Conservation (phyloP, 1,284 basidiomycete species). For the Puccinia triticina region DNA sequence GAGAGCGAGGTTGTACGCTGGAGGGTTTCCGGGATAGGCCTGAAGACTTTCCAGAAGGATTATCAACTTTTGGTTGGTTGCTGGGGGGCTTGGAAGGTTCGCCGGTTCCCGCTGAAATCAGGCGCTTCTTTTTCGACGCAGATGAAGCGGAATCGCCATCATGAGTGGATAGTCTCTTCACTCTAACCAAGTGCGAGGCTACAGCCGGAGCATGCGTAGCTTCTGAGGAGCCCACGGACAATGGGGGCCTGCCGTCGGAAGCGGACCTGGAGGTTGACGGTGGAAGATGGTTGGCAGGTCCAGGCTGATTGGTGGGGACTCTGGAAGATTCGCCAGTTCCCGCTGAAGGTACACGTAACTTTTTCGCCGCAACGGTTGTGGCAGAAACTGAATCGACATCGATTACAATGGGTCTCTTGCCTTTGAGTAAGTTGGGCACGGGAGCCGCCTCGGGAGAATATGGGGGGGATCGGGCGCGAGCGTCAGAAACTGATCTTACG, state of each 20-base stretch:
- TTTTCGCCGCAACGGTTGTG: neutral
- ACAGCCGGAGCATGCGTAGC: neutral
- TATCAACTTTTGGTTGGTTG: neutral
- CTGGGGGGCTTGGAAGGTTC: slow-evolving; percentile 12
- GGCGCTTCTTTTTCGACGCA: neutral
- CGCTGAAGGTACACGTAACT: neutral
- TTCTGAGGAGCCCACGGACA: neutral
- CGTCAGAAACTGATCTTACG: slow-evolving; percentile 5
- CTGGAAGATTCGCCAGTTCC: neutral
- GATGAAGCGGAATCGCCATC: neutral
- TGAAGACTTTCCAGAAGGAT: neutral
- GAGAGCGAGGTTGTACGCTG: neutral
- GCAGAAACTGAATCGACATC: neutral
- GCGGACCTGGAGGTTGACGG: neutral
- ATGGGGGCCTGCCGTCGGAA: neutral
- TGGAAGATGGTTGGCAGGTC: neutral
- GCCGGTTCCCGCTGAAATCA: neutral
- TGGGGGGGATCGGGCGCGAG: neutral
- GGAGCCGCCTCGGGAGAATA: neutral
- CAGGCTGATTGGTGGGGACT: neutral
- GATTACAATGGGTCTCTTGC: neutral
- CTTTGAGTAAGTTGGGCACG: neutral
- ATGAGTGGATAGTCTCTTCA: neutral
- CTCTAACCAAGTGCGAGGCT: neutral
- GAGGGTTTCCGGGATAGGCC: slow-evolving; percentile 8